Conservation (phyloP, 768 basidiomycete genomes). For the Tricholoma sp. region DNA sequence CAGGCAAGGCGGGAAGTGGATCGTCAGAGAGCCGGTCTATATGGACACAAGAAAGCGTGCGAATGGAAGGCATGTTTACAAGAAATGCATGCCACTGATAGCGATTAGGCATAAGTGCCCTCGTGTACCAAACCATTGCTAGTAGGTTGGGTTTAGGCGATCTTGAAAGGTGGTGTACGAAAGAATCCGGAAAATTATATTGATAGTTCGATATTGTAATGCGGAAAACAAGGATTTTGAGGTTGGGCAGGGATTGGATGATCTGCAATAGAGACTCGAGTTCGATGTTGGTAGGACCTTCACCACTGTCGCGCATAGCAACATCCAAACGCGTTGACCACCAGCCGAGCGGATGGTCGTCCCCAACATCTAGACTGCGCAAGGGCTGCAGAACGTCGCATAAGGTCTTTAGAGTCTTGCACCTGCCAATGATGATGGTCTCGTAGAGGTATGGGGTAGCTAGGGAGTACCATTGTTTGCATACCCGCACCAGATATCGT, state of each 20-base stretch:
- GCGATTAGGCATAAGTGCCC: neutral
- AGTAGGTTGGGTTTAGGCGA: constrained; percentile 4
- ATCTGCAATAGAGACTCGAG: constrained; percentile 4
- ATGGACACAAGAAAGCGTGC: neutral
- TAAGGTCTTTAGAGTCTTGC: constrained; percentile 7
- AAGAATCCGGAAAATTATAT: neutral
- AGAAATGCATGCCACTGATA: constrained; percentile 10
- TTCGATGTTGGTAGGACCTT: neutral
- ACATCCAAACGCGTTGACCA: constrained; percentile 18
- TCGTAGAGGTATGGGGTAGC: constrained; percentile 22
- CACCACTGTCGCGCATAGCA: constrained; percentile 9
- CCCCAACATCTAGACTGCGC: neutral
- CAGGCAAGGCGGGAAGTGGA: neutral
- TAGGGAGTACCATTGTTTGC: constrained; percentile 20
- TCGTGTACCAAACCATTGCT: constrained; percentile 6
- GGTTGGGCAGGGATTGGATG: constrained; percentile 14
- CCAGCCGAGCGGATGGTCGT: constrained; percentile 3
- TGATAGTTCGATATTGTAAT: neutral
- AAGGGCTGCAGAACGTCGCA: constrained; percentile 6
- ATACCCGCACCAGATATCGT: constrained; percentile 21
- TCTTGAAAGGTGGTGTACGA: constrained; percentile 8
- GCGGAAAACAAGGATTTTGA: constrained; percentile 9
- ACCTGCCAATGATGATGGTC: constrained; percentile 15
- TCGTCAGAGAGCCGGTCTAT: too few relatives aligned
- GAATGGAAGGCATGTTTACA: constrained; percentile 3